Evolutionary conservation across 345 rosid genomes (phyloP).

Genomic region (Acer campestre): DNA sequence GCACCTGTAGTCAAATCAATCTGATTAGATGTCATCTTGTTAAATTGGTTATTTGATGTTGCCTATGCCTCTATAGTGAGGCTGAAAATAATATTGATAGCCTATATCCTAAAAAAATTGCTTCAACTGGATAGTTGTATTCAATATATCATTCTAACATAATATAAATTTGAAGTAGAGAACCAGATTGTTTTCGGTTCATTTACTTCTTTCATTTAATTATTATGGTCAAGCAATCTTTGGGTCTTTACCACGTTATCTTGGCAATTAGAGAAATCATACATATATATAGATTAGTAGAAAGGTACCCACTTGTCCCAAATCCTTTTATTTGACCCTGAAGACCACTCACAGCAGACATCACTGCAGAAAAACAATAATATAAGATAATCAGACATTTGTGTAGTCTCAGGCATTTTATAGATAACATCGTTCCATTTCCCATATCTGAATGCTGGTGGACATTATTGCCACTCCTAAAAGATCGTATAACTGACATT

Average conservation of each 20-base stretch:
- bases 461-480: slow-evolving; percentile 4
- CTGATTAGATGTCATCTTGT: slow-evolving; percentile 5
- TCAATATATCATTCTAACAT: not conserved
- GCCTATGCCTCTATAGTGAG: not conserved
- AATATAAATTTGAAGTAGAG: not conserved
- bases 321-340: slow-evolving; percentile 74
- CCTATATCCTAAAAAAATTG: not conserved
- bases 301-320: slow-evolving; percentile 65
- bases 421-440: not conserved
- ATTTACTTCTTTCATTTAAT: not conserved
- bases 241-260: slow-evolving; percentile 12
- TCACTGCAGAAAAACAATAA: slow-evolving; percentile 56
- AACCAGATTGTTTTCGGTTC: not conserved
- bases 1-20: slow-evolving; percentile 56
- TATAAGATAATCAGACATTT: slow-evolving; percentile 12
- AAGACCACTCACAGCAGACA: slow-evolving; percentile 98
- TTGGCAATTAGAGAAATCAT: not conserved
- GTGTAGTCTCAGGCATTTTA: not conserved
- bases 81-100: not conserved
- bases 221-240: not conserved
- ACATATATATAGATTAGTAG: slow-evolving; percentile 13
- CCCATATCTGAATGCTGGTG: not conserved
- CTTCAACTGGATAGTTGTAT: not conserved
- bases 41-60: not conserved
- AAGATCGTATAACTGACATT: not conserved